phyloP scores from a whole-genome alignment of 106 monocot genomes.

The Amphibolis antarctica region DNA sequence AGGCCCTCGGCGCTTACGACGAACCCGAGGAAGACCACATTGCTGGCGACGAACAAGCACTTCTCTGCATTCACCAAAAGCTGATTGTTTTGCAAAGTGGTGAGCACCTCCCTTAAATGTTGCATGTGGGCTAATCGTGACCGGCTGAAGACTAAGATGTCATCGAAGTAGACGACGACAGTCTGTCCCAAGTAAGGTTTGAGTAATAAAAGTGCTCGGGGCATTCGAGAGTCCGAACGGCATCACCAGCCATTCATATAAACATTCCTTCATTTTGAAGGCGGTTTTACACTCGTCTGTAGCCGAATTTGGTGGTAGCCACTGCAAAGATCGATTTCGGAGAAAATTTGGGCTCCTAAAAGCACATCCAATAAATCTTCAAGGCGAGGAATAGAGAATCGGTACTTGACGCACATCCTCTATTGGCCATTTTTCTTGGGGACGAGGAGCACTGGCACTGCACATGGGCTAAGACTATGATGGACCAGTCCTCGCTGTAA shows the following conservation, averaged over 20 bases:
- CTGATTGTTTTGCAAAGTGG: neutral
- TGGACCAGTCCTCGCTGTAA: too few relatives aligned
- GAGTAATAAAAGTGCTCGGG: neutral
- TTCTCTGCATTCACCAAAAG: constrained; percentile 1
- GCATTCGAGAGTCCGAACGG: neutral
- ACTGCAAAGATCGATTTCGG: neutral
- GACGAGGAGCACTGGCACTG: neutral
- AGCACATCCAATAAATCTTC: neutral
- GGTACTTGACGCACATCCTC: neutral
- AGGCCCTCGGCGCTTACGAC: neutral
- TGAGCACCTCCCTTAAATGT: neutral
- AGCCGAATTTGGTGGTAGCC: neutral
- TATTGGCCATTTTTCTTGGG: neutral
- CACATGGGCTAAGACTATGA: neutral
- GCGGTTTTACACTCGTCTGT: neutral
- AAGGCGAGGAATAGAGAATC: too few relatives aligned
- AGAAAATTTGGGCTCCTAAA: neutral
- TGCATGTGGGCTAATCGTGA: neutral
- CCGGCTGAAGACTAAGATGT: too few relatives aligned
- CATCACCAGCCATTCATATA: neutral
- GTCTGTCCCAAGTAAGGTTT: too few relatives aligned
- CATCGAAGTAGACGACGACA: too few relatives aligned
- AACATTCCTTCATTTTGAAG: neutral
- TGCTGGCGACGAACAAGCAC: neutral
- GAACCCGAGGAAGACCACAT: constrained; percentile 7